Evolutionary conservation across 2,329 filamentous ascomycete genomes (phyloP).

Genomic region (Neobulgaria alba): DNA sequence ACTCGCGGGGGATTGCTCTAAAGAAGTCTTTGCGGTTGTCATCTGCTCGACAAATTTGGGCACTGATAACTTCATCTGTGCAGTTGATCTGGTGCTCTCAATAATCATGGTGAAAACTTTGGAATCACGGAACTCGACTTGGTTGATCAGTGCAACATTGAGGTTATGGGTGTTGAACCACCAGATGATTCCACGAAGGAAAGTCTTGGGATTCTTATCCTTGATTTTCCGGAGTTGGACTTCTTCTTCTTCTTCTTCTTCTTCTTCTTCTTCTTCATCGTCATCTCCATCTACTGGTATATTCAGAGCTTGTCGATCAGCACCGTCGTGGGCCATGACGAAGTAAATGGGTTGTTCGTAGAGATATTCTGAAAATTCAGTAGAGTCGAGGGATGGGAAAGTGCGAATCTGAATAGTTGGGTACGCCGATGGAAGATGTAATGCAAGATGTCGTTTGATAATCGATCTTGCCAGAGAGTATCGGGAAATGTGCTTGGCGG

Average conservation of each 20-base stretch:
- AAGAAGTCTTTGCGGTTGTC: background rate
- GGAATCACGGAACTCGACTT: conserved; percentile 48
- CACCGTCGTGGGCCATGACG: conserved; percentile 59
- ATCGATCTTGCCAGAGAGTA: conserved; percentile 54
- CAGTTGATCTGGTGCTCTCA: conserved; percentile 26
- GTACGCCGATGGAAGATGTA: conserved; percentile 18
- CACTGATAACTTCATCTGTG: conserved; percentile 10
- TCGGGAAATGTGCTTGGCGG: conserved; percentile 24
- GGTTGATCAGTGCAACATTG: conserved; percentile 56
- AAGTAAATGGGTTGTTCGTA: conserved; percentile 50
- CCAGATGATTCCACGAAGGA: conserved; percentile 40
- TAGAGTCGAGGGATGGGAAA: conserved; percentile 36
- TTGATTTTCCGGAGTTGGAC: conserved; percentile 4
- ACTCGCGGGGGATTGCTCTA: background rate
- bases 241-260: conserved; percentile 5
- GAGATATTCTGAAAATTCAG: conserved; percentile 48
- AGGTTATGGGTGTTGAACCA: conserved; percentile 46
- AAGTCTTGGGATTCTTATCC: conserved; percentile 16
- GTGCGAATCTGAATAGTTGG: conserved; percentile 32
- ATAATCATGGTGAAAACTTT: conserved; percentile 42
- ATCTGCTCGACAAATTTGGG: conserved; percentile 12
- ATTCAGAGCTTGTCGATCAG: conserved; percentile 10
- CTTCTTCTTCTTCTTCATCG: background rate
- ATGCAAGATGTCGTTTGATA: conserved; percentile 51
- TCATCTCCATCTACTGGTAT: background rate